phyloP scores from a whole-genome alignment of 108 stramenopile species.

The Fragilaria radians region DNA sequence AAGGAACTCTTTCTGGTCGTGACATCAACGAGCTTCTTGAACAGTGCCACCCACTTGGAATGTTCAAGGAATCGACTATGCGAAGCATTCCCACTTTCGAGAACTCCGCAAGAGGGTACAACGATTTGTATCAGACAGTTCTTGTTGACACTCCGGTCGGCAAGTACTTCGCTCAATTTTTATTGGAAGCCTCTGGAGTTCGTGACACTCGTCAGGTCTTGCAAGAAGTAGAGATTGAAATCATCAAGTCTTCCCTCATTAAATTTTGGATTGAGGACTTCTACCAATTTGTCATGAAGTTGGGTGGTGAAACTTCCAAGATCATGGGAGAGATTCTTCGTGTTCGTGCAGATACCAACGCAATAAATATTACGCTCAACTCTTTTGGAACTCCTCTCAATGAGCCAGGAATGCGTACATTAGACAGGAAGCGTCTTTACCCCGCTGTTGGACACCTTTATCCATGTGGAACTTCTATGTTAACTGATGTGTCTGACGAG shows the following conservation, averaged over 20 bases:
- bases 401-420: slow-evolving; percentile 91
- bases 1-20: slow-evolving; percentile 91
- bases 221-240: slow-evolving; percentile 98
- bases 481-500: slow-evolving; percentile 87
- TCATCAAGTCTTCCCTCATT: slow-evolving; percentile 96
- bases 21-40: slow-evolving; percentile 95
- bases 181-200: slow-evolving; percentile 64
- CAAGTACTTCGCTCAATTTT: slow-evolving; percentile 89
- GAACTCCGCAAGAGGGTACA: slow-evolving; percentile 86
- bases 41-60: slow-evolving; percentile 98
- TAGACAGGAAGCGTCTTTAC: slow-evolving; percentile 92
- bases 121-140: slow-evolving; percentile 97
- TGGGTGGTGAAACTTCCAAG: slow-evolving; percentile 92
- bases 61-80: slow-evolving; percentile 97
- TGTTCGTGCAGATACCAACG: slow-evolving; percentile 95
- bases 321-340: slow-evolving; percentile 95
- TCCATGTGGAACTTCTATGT: slow-evolving; percentile 91
- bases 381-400: slow-evolving; percentile 93
- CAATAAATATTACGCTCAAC: slow-evolving; percentile 99
- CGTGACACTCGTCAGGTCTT: slow-evolving; percentile 79
- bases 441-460: slow-evolving; percentile 96
- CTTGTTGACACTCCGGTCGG: slow-evolving; percentile 99
- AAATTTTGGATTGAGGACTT: slow-evolving; percentile 99
- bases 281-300: slow-evolving; percentile 58
- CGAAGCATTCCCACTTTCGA: slow-evolving; percentile 96